Base-by-base conservation (phyloP, 2,329 filamentous ascomycete species). In the Xylariales sp. region DNA sequence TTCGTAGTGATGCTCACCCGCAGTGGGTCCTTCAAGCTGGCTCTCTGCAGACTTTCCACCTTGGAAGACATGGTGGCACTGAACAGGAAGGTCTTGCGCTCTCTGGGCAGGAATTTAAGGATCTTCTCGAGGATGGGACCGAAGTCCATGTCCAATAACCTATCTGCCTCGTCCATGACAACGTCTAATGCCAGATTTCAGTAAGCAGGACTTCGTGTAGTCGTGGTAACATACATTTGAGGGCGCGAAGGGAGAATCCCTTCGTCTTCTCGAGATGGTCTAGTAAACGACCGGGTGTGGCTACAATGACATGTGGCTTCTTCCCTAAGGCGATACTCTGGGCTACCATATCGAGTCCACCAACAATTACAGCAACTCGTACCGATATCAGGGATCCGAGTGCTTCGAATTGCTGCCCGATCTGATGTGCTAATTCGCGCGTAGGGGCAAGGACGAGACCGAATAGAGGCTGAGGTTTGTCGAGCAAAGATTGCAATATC, bases 201-300 rank as follows among this genome's bases (percentile, higher is more conserved):
- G n/a, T n/a, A n/a, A n/a, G n/a, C n/a, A n/a, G n/a, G n/a, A n/a
- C n/a, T n/a, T n/a, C n/a, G n/a, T n/a, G n/a, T n/a, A n/a, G n/a
- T n/a, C n/a, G n/a, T n/a, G n/a, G n/a, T n/a, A n/a, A n/a, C n/a
- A n/a, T n/a, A 58, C 91, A 95, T 57, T 90, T 90, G 27, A 96
- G 70, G 4, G 77, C 75, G 21, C 85, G 78, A 36, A 97, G 69
- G 2, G 85, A 90, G 65, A 98, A 97, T 9, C 93, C 91, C 63
- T 95, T 96, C 2, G 93, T 98, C 65, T 95, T 95, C 61, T 97
- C 89, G 7, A 97, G 70, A 54, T 98, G 93, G 56, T 97, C 93
- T 4, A 96, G 72, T 16, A 96, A 69, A 43, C 91, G 80, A 39
- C 90, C 91, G 0, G 91, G 91, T 0, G 91, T 96, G 1, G 91